Evolutionary conservation across 345 rosid species (phyloP).

Genomic region (Trapa incisa): DNA sequence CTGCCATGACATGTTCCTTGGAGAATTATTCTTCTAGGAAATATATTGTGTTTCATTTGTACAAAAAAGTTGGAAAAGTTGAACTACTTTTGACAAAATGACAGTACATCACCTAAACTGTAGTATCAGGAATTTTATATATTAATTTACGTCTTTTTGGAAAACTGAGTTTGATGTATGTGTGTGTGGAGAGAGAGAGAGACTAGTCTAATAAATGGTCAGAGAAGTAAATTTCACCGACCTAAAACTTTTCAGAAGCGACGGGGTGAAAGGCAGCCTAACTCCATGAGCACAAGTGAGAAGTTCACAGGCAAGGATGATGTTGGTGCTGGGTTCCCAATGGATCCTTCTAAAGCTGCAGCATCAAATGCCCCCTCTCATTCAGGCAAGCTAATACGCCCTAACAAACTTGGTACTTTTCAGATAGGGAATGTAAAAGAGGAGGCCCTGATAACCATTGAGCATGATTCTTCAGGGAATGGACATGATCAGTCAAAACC

Average conservation of each 20-base stretch:
- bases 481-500: slow-evolving; percentile 21
- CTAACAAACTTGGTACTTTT: slow-evolving; percentile 14
- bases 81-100: neutral
- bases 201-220: neutral
- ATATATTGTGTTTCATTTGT: neutral
- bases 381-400: slow-evolving; percentile 22
- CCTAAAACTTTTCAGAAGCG: slow-evolving; percentile 27
- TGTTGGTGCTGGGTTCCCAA: neutral
- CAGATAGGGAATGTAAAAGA: slow-evolving; percentile 18
- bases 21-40: neutral
- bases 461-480: slow-evolving; percentile 24
- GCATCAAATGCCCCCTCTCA: slow-evolving; percentile 16
- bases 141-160: neutral
- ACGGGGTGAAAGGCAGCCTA: slow-evolving; percentile 10
- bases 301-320: neutral
- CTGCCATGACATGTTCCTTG: neutral
- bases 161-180: too few species aligned
- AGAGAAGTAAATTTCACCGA: neutral
- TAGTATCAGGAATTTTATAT: neutral
- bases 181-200: neutral
- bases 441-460: slow-evolving; percentile 15
- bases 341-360: slow-evolving; percentile 19
- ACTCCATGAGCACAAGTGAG: slow-evolving; percentile 26
- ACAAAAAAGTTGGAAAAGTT: neutral
- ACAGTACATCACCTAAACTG: neutral